phyloP scores from a whole-genome alignment of 192 early-diverging fungal genomes.

The Martensiomyces pterosporus region DNA sequence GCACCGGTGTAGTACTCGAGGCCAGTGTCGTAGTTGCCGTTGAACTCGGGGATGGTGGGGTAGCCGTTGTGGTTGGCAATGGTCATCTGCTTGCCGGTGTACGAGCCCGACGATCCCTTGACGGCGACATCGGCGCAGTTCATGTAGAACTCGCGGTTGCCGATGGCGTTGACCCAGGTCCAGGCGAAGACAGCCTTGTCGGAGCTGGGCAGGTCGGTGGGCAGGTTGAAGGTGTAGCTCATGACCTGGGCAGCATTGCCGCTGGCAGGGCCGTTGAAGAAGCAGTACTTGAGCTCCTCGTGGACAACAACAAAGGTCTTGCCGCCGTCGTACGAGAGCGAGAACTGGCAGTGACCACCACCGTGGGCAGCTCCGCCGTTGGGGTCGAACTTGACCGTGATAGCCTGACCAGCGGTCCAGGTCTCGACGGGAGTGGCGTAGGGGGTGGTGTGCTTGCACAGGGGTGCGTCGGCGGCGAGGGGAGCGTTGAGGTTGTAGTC shows the following conservation, averaged over 20 bases:
- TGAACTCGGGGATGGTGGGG: constrained; percentile 54
- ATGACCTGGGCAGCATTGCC: constrained; percentile 13
- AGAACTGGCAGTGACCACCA: constrained; percentile 60
- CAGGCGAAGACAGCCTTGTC: constrained; percentile 53
- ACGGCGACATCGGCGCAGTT: constrained; percentile 71
- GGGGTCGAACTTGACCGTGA: constrained; percentile 37
- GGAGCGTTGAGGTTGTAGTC: constrained; percentile 51
- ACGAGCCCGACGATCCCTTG: constrained; percentile 26
- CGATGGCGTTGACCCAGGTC: constrained; percentile 70
- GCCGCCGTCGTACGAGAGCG: constrained; percentile 56
- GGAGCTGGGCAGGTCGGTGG: constrained; percentile 23
- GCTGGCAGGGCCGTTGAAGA: constrained; percentile 15
- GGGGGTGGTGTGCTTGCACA: constrained; percentile 43
- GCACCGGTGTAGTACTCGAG: constrained; percentile 23
- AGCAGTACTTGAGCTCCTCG: constrained; percentile 48
- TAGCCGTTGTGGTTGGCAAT: constrained; percentile 55
- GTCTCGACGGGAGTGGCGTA: constrained; percentile 20
- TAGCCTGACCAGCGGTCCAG: constrained; percentile 49
- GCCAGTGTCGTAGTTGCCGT: constrained; percentile 31
- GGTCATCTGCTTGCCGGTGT: constrained; percentile 52
- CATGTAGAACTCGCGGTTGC: constrained; percentile 72
- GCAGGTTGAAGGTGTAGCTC: constrained; percentile 40
- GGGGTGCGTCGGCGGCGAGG: constrained; percentile 13
- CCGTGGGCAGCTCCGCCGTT: constrained; percentile 42
- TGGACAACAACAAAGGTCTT: constrained; percentile 53